Percentiles rank a stretch among this genome's conserved stretches.
phyloP scores from a whole-genome alignment of 2,329 filamentous ascomycete genomes.

The Cercospora berteroae region DNA sequence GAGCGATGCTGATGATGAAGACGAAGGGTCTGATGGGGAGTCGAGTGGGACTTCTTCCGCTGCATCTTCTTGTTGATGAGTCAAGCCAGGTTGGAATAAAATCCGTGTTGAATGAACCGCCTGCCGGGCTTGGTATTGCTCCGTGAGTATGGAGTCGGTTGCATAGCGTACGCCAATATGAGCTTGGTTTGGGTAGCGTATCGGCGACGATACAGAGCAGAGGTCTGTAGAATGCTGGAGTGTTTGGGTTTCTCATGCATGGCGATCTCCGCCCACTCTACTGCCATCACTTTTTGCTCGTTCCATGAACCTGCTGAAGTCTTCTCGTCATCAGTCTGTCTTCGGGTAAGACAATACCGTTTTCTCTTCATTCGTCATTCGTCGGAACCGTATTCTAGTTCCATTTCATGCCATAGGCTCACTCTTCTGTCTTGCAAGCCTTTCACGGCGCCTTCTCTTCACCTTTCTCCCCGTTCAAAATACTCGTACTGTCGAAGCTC shows the following conservation, averaged over 20 bases:
- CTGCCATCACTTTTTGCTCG: neutral
- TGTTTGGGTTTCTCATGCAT: neutral
- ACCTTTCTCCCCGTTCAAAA: neutral
- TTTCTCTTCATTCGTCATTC: neutral
- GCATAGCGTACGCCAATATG: slow-evolving; percentile 39
- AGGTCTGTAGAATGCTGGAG: neutral
- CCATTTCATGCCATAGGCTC: neutral
- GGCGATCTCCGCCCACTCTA: neutral
- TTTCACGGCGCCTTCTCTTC: neutral
- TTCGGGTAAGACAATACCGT: too few species aligned
- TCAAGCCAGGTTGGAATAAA: neutral
- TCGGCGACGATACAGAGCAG: neutral
- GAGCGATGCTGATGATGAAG: slow-evolving; percentile 25
- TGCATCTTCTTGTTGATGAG: neutral
- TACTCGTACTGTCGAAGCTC: neutral
- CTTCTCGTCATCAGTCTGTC: neutral
- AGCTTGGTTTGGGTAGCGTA: slow-evolving; percentile 47
- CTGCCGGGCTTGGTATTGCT: neutral
- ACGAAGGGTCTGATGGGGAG: neutral
- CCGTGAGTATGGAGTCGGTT: slow-evolving; percentile 51
- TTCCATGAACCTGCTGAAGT: neutral
- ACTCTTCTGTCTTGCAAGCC: neutral
- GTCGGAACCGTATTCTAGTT: neutral
- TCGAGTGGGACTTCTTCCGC: neutral
- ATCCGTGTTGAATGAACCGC: too few species aligned